These are phyloP conservation scores for Podospora conica DNA, from an alignment of 495 filamentous ascomycete species.

Conservation along the genomic window DNA sequence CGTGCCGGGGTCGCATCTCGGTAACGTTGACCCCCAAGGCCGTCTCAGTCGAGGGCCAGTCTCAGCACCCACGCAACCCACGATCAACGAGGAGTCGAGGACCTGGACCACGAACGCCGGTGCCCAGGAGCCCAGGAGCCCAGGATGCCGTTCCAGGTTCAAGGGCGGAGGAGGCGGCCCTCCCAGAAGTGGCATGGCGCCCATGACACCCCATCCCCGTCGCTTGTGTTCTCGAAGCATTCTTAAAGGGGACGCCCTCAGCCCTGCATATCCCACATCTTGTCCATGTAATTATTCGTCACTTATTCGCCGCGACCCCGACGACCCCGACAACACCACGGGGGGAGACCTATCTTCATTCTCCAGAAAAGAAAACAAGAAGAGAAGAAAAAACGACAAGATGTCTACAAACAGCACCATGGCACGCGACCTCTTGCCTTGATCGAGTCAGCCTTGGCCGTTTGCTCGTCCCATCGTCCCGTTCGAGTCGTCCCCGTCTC, in stretches of 20 bases:
- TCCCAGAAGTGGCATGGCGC: slow-evolving; percentile 2
- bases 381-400: not conserved
- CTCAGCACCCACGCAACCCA: not conserved
- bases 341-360: not conserved
- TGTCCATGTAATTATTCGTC: not conserved
- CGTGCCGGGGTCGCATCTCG: slow-evolving; percentile 9
- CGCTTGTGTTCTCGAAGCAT: slow-evolving; percentile 24
- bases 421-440: slow-evolving; percentile 15
- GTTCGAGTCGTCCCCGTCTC: not conserved
- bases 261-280: slow-evolving; percentile 19
- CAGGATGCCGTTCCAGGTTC: slow-evolving; percentile 7
- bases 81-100: not conserved
- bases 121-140: not conserved
- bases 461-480: not conserved
- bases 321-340: not conserved
- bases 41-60: slow-evolving; percentile 12
- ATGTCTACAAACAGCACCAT: slow-evolving; percentile 4
- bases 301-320: not conserved
- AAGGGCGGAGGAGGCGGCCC: slow-evolving; percentile 2
- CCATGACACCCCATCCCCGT: not conserved
- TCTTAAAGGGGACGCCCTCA: slow-evolving; percentile 20
- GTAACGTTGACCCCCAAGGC: slow-evolving; percentile 7
- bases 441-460: not conserved
- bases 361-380: no score
- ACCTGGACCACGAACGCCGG: no score